Base-by-base conservation (phyloP, 1,284 basidiomycete species). In the Schizopora paradoxa region DNA sequence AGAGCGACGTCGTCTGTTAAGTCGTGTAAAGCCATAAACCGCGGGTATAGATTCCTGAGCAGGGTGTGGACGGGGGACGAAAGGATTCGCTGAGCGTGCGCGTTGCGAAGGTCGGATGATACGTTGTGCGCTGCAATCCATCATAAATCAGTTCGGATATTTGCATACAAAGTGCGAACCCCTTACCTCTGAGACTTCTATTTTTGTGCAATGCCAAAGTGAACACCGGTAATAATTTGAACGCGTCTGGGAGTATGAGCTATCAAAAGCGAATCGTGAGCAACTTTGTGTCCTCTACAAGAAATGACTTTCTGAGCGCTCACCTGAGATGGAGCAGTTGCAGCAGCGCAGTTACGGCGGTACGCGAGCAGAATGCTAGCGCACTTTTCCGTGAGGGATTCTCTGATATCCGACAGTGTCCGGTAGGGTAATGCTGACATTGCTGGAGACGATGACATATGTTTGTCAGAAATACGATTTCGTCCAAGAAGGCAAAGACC, bases 161-260 rank as follows among this genome's bases (percentile, higher is more conserved):
- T 35, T 23, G 36, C 16, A 37, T 37, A 35, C 34, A 27, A 33
- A 45, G 22, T 44, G 21, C n/a, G 31, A 28, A 28, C 26, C 37
- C 19, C 61, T 31, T 39, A 80, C 92, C 90, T 80, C 98, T 96
- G 35, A 99, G 67, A 21, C 92, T 82, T 63, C 97, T 96, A 49
- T 79, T 82, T 69, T 99, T 99, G 51, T 87, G 78, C 51, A 99
- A 78, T 5, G 83, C 85, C 5, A 99, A 72, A 1, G 80, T 78
- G 60, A 88, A 95, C 13, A 94, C 71, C 0, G 94, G 92, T 43
- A 99, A 73, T 1, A 88, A 76, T 62, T 90, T 88, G 74, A 94
- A 95, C 1, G 86, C 85, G 66, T 99, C 96, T 1, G 96, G 96
- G 26, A 99, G 79, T 54, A 99, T 90, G 47, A 98, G 67, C 89